Evolutionary conservation across 73 alveolate genomes (phyloP).

Genomic region (Durusdinium trenchii): DNA sequence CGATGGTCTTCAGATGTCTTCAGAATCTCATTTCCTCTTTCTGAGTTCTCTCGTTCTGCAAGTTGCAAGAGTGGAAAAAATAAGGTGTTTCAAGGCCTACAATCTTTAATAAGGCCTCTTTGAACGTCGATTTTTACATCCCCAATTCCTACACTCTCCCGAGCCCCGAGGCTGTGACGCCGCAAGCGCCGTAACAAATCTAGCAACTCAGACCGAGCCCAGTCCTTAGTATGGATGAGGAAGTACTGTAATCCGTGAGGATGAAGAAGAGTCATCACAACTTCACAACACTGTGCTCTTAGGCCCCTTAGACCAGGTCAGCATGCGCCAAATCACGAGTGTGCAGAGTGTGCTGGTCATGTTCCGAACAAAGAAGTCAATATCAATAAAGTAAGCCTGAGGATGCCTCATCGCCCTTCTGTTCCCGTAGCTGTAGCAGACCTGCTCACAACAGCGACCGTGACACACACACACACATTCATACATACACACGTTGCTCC

Average conservation of each 20-base stretch:
- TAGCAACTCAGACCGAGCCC: constrained; percentile 75
- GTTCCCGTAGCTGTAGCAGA: constrained; percentile 45
- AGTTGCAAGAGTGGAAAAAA: too few relatives aligned
- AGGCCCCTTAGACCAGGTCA: background rate
- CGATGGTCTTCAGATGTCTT: too few relatives aligned
- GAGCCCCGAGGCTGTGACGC: background rate
- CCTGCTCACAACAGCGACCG: too few relatives aligned
- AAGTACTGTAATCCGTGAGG: background rate
- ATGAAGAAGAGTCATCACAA: background rate
- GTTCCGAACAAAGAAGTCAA: background rate
- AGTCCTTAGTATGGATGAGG: background rate
- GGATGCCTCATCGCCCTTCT: constrained; percentile 24
- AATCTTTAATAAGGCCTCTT: too few relatives aligned
- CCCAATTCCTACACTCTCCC: too few relatives aligned
- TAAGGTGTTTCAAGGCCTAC: too few relatives aligned
- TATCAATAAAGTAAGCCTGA: too few relatives aligned
- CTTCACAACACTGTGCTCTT: background rate
- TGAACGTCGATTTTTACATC: too few relatives aligned
- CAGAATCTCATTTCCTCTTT: too few relatives aligned
- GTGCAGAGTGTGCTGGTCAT: background rate
- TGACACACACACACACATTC: too few relatives aligned
- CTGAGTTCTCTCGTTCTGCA: too few relatives aligned
- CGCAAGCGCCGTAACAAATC: constrained; percentile 73
- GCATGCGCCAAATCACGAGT: background rate
- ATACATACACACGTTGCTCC: too few relatives aligned